Conservation (phyloP, 257 asterid species). For the Catharanthus roseus region DNA sequence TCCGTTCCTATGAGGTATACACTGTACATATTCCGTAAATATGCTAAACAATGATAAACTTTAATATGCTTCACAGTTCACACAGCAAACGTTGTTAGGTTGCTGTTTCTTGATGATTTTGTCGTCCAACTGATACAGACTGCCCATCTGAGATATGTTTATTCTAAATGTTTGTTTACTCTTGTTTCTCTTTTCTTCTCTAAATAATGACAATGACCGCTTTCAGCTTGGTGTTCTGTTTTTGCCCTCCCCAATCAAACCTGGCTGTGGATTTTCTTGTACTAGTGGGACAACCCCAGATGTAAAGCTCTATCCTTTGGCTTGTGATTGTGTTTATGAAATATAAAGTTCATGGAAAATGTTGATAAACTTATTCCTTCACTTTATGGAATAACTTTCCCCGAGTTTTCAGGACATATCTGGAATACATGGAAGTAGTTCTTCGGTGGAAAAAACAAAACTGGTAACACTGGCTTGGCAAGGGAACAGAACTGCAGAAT, state of each 20-base stretch:
- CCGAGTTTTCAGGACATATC: constrained; percentile 30
- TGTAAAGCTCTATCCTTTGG: constrained; percentile 24
- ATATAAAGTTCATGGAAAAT: neutral
- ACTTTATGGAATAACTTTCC: neutral
- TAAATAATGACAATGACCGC: neutral
- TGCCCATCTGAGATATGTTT: neutral
- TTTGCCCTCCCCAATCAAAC: constrained; percentile 50
- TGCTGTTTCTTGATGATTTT: neutral
- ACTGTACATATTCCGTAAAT: neutral
- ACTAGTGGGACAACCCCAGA: constrained; percentile 39
- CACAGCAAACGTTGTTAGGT: neutral
- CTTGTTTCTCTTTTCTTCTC: constrained; percentile 6
- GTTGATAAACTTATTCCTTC: neutral
- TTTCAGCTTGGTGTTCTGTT: constrained; percentile 85
- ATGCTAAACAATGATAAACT: neutral
- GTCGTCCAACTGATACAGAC: neutral
- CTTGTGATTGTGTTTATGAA: neutral
- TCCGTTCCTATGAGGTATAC: constrained; percentile 87
- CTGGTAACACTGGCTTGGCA: constrained; percentile 69
- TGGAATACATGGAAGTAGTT: constrained; percentile 14
- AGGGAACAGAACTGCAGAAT: constrained; percentile 33
- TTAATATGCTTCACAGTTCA: neutral
- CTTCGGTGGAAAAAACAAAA: constrained; percentile 42
- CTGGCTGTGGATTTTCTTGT: constrained; percentile 58
- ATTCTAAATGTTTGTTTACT: constrained; percentile 2